Evolutionary conservation across 129 eudicot species (phyloP).

Genomic region (Arctium lappa): DNA sequence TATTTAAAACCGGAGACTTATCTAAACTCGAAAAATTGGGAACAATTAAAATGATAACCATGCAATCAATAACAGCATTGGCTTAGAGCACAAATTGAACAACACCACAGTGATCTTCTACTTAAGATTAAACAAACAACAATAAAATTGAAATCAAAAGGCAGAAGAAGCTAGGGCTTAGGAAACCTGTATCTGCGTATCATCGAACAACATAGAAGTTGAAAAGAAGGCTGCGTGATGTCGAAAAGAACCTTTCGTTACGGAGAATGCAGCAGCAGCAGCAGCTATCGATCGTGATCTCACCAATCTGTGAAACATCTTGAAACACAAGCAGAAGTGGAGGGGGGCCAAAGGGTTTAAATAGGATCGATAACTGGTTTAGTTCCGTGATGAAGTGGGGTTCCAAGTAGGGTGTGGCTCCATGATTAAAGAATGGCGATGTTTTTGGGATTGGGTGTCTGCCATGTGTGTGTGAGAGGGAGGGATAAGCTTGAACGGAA

Average conservation of each 20-base stretch:
- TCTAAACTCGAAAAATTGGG: background rate
- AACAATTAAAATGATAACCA: background rate
- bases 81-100: background rate
- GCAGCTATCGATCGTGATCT: conserved; percentile 33
- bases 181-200: conserved; percentile 71
- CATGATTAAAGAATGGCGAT: background rate
- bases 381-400: background rate
- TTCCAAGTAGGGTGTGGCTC: background rate
- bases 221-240: conserved; percentile 39
- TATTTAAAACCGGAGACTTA: background rate
- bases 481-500: background rate
- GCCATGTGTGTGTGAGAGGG: background rate
- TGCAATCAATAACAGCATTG: conserved; percentile 3
- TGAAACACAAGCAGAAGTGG: background rate
- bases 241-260: background rate
- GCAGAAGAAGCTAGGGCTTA: background rate
- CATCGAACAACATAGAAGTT: conserved; percentile 69
- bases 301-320: conserved; percentile 44
- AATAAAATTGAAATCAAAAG: background rate
- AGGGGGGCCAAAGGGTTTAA: background rate
- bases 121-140: background rate
- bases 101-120: background rate
- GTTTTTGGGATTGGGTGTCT: background rate
- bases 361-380: background rate
- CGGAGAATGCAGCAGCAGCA: conserved; percentile 4